These are phyloP conservation scores for Fusarium virguliforme DNA, from an alignment of 2,329 filamentous ascomycete genomes.

Conservation along the genomic window DNA sequence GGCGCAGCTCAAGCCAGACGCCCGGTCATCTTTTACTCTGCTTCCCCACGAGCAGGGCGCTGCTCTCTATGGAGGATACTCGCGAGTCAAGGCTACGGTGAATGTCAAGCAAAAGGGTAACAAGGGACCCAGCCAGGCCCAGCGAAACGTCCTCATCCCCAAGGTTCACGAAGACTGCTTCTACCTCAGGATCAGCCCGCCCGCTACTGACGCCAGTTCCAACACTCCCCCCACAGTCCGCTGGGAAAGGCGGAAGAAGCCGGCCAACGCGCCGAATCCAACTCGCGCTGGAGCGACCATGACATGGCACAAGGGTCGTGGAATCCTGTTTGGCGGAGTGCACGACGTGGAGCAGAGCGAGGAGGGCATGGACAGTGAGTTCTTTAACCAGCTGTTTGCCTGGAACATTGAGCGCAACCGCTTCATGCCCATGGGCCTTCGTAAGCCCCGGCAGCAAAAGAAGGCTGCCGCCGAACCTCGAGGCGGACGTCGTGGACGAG, in stretches of 20 bases:
- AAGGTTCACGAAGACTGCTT: constrained; percentile 96
- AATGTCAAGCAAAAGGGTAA: constrained; percentile 69
- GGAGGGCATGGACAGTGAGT: constrained; percentile 96
- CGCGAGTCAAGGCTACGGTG: constrained; percentile 83
- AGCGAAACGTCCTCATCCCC: constrained; percentile 84
- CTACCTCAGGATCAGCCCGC: constrained; percentile 86
- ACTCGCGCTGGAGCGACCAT: constrained; percentile 91
- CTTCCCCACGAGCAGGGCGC: constrained; percentile 92
- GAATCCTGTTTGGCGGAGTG: constrained; percentile 94
- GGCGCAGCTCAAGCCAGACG: constrained; percentile 88
- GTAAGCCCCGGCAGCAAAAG: constrained; percentile 79
- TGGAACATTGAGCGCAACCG: constrained; percentile 97
- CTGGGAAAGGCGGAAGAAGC: constrained; percentile 95
- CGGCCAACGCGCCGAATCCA: constrained; percentile 89
- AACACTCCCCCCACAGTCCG: constrained; percentile 80
- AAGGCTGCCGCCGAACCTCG: constrained; percentile 70
- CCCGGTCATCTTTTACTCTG: constrained; percentile 92
- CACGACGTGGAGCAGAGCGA: constrained; percentile 93
- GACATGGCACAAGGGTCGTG: constrained; percentile 93
- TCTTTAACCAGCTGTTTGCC: constrained; percentile 92
- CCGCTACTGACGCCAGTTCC: constrained; percentile 75
- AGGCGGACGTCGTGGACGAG: constrained; percentile 77
- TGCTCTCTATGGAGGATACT: constrained; percentile 94
- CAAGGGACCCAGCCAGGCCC: constrained; percentile 72
- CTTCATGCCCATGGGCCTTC: constrained; percentile 87